phyloP scores from a whole-genome alignment of 345 rosid genomes.

The Eucalyptus tenuipes region DNA sequence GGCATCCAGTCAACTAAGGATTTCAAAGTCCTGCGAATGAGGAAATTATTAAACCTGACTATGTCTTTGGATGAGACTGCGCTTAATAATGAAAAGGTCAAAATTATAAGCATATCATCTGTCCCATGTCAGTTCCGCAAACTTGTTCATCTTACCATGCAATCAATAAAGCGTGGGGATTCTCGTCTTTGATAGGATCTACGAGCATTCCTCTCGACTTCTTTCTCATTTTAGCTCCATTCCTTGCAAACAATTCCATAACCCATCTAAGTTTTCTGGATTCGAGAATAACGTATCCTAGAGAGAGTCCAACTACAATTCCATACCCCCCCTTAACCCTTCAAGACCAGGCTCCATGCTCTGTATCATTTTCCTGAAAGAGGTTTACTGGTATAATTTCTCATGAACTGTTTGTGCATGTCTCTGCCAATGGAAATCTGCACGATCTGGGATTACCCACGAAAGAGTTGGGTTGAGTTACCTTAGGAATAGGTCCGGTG shows the following conservation, averaged over 20 bases:
- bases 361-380: background rate
- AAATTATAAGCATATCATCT: background rate
- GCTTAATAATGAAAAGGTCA: background rate
- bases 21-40: background rate
- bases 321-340: background rate
- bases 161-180: background rate
- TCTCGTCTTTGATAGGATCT: background rate
- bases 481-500: background rate
- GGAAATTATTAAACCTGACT: background rate
- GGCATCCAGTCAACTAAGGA: background rate
- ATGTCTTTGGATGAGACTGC: background rate
- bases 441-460: background rate
- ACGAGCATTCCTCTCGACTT: background rate
- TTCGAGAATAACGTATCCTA: background rate
- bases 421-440: background rate
- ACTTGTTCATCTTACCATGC: background rate
- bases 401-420: background rate
- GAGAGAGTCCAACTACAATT: background rate
- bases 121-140: background rate
- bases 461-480: background rate
- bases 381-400: background rate
- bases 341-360: background rate
- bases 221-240: conserved; percentile 38
- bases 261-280: background rate
- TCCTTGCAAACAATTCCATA: conserved; percentile 20